These are phyloP conservation scores for Dendrocalamus latiflorus DNA, from an alignment of 202 grass and related monocot species.

Conservation along the genomic window DNA sequence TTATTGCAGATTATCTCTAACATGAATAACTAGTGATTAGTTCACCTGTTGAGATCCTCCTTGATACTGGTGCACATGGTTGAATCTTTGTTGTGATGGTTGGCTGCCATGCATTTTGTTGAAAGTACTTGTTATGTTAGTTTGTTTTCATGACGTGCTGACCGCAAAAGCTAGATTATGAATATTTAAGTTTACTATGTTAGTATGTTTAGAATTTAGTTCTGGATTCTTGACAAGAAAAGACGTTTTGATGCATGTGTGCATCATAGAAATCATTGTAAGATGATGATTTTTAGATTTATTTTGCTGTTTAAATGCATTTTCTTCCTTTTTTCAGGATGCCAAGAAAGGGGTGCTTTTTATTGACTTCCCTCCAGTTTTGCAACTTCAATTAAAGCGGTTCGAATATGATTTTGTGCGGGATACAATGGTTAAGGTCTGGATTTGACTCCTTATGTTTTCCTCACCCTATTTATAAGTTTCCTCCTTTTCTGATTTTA, in stretches of 20 bases:
- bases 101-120: not conserved
- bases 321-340: conserved; percentile 45
- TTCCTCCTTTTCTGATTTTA: not conserved
- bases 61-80: not conserved
- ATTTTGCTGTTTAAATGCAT: not conserved
- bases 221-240: not conserved
- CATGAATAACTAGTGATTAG: not conserved
- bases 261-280: not conserved
- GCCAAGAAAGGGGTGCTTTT: conserved; percentile 81
- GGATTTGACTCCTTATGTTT: conserved; percentile 11
- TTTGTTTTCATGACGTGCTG: not conserved
- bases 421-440: conserved; percentile 77
- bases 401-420: conserved; percentile 71
- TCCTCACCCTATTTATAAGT: not conserved
- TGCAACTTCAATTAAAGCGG: conserved; percentile 74
- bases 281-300: not conserved
- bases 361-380: conserved; percentile 70
- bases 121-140: not conserved
- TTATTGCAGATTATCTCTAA: not conserved
- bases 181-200: not conserved
- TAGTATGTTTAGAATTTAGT: not conserved
- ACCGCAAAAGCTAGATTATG: not conserved
- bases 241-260: not conserved
- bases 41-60: not conserved
- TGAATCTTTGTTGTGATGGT: not conserved